phyloP scores from a whole-genome alignment of 2,329 filamentous ascomycete species.

The Cercospora sp. region DNA sequence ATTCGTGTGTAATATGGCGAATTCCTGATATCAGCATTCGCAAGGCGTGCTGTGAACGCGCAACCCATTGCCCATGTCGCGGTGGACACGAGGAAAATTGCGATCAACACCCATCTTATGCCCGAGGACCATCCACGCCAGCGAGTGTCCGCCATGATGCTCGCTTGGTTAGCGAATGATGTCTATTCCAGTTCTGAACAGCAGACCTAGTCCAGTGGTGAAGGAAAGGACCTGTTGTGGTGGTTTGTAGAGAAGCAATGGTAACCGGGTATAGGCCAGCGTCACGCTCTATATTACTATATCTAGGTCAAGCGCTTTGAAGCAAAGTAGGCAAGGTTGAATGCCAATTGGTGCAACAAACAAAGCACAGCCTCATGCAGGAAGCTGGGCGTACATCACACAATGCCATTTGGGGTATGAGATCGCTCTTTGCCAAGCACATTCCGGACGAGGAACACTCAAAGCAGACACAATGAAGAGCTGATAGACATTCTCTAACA shows the following conservation, averaged over 20 bases:
- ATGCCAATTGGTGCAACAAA: background rate
- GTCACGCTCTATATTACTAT: background rate
- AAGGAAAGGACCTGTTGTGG: background rate
- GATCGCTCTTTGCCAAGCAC: slow-evolving; percentile 2
- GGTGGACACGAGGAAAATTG: background rate
- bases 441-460: background rate
- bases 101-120: background rate
- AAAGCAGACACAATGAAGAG: background rate
- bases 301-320: background rate
- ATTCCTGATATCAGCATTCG: background rate
- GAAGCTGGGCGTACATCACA: slow-evolving; percentile 8
- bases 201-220: background rate
- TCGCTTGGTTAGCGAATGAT: too few relatives aligned
- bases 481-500: background rate
- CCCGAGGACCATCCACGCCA: slow-evolving; percentile 10
- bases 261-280: background rate
- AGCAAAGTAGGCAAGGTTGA: too few relatives aligned
- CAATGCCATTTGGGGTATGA: background rate
- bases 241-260: background rate
- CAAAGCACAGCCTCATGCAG: background rate
- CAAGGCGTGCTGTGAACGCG: slow-evolving; percentile 2
- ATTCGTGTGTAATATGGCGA: background rate
- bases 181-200: background rate
- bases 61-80: slow-evolving; percentile 11
- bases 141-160: slow-evolving; percentile 6